Base-by-base conservation (phyloP, 805 yeast genomes). In the Pichia insulana region DNA sequence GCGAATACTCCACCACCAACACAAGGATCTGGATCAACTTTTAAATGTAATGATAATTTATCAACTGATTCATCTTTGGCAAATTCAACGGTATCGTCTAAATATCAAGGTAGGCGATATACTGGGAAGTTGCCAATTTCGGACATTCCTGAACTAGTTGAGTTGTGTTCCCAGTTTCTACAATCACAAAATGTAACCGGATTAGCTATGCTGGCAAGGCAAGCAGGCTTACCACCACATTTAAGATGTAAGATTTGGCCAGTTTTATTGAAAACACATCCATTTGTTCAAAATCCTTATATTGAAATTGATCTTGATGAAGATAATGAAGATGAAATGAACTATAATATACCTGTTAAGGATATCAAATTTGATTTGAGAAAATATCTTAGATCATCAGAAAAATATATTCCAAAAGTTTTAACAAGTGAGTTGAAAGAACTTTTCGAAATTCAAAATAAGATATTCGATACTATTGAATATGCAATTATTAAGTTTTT, bases 221-320 rank as follows among this genome's bases (percentile, higher is more conserved):
- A 81, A 50, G 68, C 78, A 43, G 97, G 97, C 3, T 68, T 88
- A 22, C 97, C 97, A 1, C 90, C 95, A 1, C 72, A 78, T 43
- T 66, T 87, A 41, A 70, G 97, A 46, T 78, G 76, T 50, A 68
- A 72, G 43, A 83, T 85, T 7, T 89, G 97, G 97, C 96, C 96
- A 1, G 63, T 85, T 4, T 61, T 89, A 39, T 61, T 89, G 44
- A 79, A 79, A 50, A 78, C 78, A 53, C 97, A 89, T 59, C 96
- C 97, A 1, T 84, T 80, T 65, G 95, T 86, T 12, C 62, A 76
- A 27, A 69, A 78, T 39, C 96, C 96, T 0, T 82, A 76, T 51
- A 70, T 86, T 30, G 73, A 74, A 47, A 80, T 86, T 2, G 90
- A 74, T 54, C 63, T 56, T 22, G 69, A 66, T 19, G 68, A 59